Base-by-base conservation (phyloP, 1,139 yeast genomes). In the Diutina scorzettiae region DNA sequence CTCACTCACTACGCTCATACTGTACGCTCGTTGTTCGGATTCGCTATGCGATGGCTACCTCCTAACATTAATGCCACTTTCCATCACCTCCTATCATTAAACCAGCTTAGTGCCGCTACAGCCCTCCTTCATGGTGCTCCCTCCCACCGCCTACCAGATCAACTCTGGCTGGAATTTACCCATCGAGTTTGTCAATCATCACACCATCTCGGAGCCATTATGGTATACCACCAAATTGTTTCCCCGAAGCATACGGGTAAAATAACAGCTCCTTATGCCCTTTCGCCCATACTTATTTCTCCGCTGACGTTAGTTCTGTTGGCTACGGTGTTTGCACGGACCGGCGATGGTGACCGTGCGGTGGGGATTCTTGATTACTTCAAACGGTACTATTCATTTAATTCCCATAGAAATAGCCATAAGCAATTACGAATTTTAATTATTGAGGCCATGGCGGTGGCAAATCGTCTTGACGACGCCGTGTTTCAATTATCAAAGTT, bases 201-300 rank as follows among this genome's bases (percentile, higher is more conserved):
- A 3, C 27, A 23, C 20, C 39, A 34, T 23, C 23, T 34, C 28
- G 39, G 39, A 6, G 25, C 39, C 8, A 34, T 34, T 23, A 34
- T 34, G 39, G 18, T 23, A 9, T 34, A 34, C 39, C 39, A 34
- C 14, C 39, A 23, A 7, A 28, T 34, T 23, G n/a, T 34, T 6
- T n/a, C 9, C 16, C 39, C 39, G 3, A 21, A 11, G 2, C 39
- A 21, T 8, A n/a, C 19, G 7, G 27, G 9, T 5, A n/a, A 19
- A 18, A 1, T 34, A 9, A 23, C 39, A 1, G 39, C 39, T 1
- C 28, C 28, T 4, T n/a, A 23, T 4, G 3, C n/a, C 12, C 14
- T 23, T 11, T 28, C 39, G n/a, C 23, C 23, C 9, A 6, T 27
- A 4, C 16, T 34, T 18, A n/a, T 34, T 2, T 19, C 9, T 14